These are phyloP conservation scores for Immersiella caudata DNA, from an alignment of 495 filamentous ascomycete species.

Conservation along the genomic window DNA sequence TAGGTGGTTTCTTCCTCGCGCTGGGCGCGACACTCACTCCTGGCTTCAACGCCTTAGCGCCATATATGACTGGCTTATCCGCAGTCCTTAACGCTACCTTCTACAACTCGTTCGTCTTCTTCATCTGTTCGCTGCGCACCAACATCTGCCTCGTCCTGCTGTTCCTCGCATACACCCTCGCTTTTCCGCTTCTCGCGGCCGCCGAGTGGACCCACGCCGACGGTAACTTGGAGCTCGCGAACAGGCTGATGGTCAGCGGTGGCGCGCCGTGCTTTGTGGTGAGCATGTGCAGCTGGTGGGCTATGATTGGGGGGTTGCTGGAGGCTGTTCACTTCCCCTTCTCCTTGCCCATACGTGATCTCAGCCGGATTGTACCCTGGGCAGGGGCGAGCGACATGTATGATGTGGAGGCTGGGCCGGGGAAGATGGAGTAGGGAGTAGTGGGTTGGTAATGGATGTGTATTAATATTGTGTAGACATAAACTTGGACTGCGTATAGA, in stretches of 20 bases:
- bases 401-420: not conserved
- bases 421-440: constrained; percentile 2
- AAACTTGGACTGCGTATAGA: not conserved
- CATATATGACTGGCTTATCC: constrained; percentile 6
- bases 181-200: constrained; percentile 23
- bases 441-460: not conserved
- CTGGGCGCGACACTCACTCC: constrained; percentile 25
- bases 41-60: constrained; percentile 18
- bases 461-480: constrained; percentile 14
- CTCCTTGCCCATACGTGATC: constrained; percentile 21
- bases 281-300: constrained; percentile 23
- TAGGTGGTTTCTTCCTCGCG: constrained; percentile 26
- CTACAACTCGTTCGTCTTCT: constrained; percentile 24
- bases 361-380: constrained; percentile 15
- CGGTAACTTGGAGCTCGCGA: constrained; percentile 14
- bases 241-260: constrained; percentile 18
- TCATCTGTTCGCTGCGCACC: constrained; percentile 22
- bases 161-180: constrained; percentile 24
- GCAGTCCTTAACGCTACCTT: constrained; percentile 14
- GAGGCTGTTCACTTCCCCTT: constrained; percentile 21
- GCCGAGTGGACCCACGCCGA: constrained; percentile 23
- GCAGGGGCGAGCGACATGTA: not conserved
- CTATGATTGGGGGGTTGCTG: constrained; percentile 21
- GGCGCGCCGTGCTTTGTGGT: constrained; percentile 25
- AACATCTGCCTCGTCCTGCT: constrained; percentile 23